Evolutionary conservation across 352 stramenopile genomes (phyloP).

Genomic region (Phytophthora tubulina): DNA sequence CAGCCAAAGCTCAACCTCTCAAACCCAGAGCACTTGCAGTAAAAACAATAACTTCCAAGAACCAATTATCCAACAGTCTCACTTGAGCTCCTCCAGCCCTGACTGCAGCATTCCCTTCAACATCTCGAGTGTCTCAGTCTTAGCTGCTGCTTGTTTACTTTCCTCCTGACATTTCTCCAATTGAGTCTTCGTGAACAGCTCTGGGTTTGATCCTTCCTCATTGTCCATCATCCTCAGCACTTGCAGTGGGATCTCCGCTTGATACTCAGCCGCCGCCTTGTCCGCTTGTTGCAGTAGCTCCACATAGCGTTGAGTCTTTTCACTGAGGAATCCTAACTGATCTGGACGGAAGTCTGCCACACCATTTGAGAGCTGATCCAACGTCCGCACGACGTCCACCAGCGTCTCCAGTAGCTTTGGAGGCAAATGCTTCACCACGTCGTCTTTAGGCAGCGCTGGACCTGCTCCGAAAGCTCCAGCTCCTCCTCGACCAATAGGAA

Average conservation of each 20-base stretch:
- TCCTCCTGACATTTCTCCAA: conserved; percentile 72
- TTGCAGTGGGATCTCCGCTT: conserved; percentile 68
- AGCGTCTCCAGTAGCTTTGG: conserved; percentile 65
- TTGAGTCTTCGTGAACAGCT: conserved; percentile 74
- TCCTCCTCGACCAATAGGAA: conserved; percentile 52
- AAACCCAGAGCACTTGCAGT: too few species aligned
- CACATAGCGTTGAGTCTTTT: conserved; percentile 71
- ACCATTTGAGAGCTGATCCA: conserved; percentile 69
- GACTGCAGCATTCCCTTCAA: conserved; percentile 61
- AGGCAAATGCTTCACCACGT: conserved; percentile 70
- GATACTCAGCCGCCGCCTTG: conserved; percentile 49
- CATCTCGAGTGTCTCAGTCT: conserved; percentile 63
- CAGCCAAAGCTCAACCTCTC: too few species aligned
- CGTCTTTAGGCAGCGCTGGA: conserved; percentile 56
- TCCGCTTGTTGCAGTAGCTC: conserved; percentile 68
- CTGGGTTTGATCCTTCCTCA: conserved; percentile 65
- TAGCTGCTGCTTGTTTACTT: conserved; percentile 52
- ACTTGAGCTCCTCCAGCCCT: conserved; percentile 45
- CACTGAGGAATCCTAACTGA: conserved; percentile 65
- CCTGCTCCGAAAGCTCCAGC: conserved; percentile 21
- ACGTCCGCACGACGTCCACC: conserved; percentile 65
- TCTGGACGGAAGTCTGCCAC: conserved; percentile 72
- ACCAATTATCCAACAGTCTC: not conserved
- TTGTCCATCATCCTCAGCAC: conserved; percentile 72
- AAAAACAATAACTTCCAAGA: too few species aligned